Evolutionary conservation across 768 basidiomycete genomes (phyloP), one percentile per base, ranked within the genome.

Genomic region (Rhizopogon vulgaris): DNA sequence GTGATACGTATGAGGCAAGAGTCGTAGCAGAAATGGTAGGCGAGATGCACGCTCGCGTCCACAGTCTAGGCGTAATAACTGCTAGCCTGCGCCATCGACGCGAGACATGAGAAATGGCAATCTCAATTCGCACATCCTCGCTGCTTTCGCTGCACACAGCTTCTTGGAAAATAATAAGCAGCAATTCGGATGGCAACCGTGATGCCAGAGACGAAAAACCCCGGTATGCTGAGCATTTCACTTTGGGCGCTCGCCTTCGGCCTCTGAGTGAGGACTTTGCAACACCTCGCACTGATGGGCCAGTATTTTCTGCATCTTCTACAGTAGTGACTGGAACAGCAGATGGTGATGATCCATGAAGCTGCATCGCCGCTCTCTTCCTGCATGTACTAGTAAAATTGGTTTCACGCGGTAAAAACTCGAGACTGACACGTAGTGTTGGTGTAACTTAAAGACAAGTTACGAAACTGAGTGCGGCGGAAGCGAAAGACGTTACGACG

Each of bases 51-150:
- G 69, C 56, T 39, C 54, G 58, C 34, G 58, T 58, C 66, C 68
- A 68, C 24, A 68, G 38, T 12, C 59, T 60, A 5, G 68, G 62
- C n/a, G 60, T 60, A 38, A 62, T 57, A 34, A 68, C 53, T n/a
- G 62, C 62, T 10, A 68, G 52, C 28, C 56, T 50, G 53, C 67
- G 58, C 65, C 67, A 69, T 41, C 62, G 56, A 30, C 62, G 68
- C n/a, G 61, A 68, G 10, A 69, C 67, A 32, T 58, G 65, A 43
- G 67, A 61, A 9, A 69, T 56, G 41, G 43, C 49, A 4, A 54
- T 63, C 41, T 63, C 63, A 12, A 52, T 51, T 24, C 61, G 59
- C 42, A 25, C 45, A 32, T 49, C 53, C 30, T 67, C 56, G 32
- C 63, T 59, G 25, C 55, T 59, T 0, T 48, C 53, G 40, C n/a